Conservation (phyloP, 371 early-diverging fungal genomes). For the Globomyces sp. region DNA sequence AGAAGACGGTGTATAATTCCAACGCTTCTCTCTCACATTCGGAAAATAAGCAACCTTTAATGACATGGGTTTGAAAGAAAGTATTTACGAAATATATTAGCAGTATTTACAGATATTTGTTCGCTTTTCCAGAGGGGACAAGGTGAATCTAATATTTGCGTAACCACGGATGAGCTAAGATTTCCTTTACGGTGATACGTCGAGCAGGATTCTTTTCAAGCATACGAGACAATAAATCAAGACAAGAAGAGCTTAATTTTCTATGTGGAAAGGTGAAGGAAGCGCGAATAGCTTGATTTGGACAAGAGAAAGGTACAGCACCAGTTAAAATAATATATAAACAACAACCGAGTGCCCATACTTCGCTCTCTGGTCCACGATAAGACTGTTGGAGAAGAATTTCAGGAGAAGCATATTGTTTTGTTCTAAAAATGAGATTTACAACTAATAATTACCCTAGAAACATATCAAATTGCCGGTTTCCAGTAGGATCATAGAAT, state of each 20-base stretch:
- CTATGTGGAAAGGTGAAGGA: slow-evolving; percentile 48
- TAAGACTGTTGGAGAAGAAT: slow-evolving; percentile 69
- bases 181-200: slow-evolving; percentile 62
- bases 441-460: slow-evolving; percentile 16
- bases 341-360: slow-evolving; percentile 78
- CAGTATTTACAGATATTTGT: too few species aligned
- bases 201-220: slow-evolving; percentile 54
- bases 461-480: slow-evolving; percentile 34
- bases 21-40: too few species aligned
- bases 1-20: too few species aligned
- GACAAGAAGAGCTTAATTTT: slow-evolving; percentile 52
- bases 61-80: too few species aligned
- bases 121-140: too few species aligned
- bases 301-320: slow-evolving; percentile 63
- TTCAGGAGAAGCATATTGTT: slow-evolving; percentile 72
- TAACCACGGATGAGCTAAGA: slow-evolving; percentile 66
- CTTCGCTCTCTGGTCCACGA: slow-evolving; percentile 72
- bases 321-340: slow-evolving; percentile 71
- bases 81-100: too few species aligned
- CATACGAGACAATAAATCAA: slow-evolving; percentile 65
- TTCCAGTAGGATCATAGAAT: slow-evolving; percentile 25
- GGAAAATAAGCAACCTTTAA: too few species aligned
- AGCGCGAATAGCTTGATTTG: slow-evolving; percentile 47
- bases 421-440: slow-evolving; percentile 24
- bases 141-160: too few species aligned